Base-by-base conservation (phyloP, 1,139 yeast species). In the Candida albicans region DNA sequence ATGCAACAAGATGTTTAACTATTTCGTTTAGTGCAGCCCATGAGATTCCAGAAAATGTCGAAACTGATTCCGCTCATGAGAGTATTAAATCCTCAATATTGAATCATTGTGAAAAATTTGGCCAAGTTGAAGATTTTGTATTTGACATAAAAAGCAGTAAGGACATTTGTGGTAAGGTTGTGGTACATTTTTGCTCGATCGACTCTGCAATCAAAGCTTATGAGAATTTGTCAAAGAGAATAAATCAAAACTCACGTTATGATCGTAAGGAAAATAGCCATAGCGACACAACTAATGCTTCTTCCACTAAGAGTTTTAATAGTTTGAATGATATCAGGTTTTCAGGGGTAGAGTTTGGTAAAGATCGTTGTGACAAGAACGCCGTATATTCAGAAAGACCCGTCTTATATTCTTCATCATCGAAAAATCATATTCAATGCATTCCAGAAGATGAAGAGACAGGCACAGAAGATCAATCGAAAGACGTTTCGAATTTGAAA, bases 181-280 rank as follows among this genome's bases (percentile, higher is more conserved):
- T 56, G 26, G 57, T 68, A 11, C 77, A 73, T 52, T 73, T 66
- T 46, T 65, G 68, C 12, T 65, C 74, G 2, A 70, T 73, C 18
- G 77, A 72, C 47, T 52, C 73, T 3, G 69, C 74, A 15, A 69
- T 73, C 28, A 66, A 62, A 44, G 53, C 68, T 31, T 70, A 62
- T 46, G 79, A 73, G 51, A 55, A 52, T 47, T 62, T 59, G 45
- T 51, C 53, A 30, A 60, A 61, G 42, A 53, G 61, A 31, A 57
- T 67, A 18, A 18, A 18, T 18, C 22, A 18, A 5, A 18, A 18
- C 5, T 18, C 22, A 5, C 22, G 5, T 18, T 18, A 18, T 18
- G 5, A 18, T 4, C 3, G 5, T 18, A 18, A 5, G 22, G 22
- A 18, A 3, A 18, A 18, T 5, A 18, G 5, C 22, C 22, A 5